phyloP scores from a whole-genome alignment of 305 asterid species.

The Euphrasia arctica region DNA sequence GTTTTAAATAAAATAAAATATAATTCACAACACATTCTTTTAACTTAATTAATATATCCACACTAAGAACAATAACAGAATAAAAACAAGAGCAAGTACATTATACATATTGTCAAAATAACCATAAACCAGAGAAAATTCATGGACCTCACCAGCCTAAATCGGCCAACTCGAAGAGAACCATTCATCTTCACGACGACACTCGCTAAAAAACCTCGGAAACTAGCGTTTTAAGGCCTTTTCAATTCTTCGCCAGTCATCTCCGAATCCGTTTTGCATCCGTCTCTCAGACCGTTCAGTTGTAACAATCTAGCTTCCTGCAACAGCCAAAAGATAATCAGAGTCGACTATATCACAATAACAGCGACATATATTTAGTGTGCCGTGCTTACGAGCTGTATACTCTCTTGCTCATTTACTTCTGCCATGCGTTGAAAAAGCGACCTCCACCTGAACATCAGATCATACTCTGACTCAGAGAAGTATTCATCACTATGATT shows the following conservation, averaged over 20 bases:
- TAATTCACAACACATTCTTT: not conserved
- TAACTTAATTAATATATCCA: not conserved
- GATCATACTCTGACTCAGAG: slow-evolving; percentile 50
- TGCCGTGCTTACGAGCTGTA: slow-evolving; percentile 57
- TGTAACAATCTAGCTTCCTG: slow-evolving; percentile 60
- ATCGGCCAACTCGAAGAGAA: no score
- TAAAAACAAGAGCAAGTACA: no score
- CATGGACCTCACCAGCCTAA: no score
- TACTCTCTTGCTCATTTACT: slow-evolving; percentile 55
- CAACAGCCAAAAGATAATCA: slow-evolving; percentile 12
- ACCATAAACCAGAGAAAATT: not conserved
- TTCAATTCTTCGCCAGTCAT: slow-evolving; percentile 30
- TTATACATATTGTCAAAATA: not conserved
- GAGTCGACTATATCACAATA: not conserved
- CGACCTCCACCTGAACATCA: slow-evolving; percentile 73
- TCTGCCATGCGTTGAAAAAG: slow-evolving; percentile 68
- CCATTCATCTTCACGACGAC: no score
- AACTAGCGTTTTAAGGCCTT: slow-evolving; percentile 26
- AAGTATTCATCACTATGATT: slow-evolving; percentile 33
- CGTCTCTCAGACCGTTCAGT: slow-evolving; percentile 53
- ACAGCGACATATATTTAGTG: not conserved
- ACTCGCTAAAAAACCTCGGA: not conserved
- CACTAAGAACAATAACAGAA: not conserved
- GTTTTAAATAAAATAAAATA: no score
- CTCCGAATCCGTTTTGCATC: slow-evolving; percentile 60